phyloP scores from a whole-genome alignment of 2,329 filamentous ascomycete genomes.

The Fusarium oxysporum region DNA sequence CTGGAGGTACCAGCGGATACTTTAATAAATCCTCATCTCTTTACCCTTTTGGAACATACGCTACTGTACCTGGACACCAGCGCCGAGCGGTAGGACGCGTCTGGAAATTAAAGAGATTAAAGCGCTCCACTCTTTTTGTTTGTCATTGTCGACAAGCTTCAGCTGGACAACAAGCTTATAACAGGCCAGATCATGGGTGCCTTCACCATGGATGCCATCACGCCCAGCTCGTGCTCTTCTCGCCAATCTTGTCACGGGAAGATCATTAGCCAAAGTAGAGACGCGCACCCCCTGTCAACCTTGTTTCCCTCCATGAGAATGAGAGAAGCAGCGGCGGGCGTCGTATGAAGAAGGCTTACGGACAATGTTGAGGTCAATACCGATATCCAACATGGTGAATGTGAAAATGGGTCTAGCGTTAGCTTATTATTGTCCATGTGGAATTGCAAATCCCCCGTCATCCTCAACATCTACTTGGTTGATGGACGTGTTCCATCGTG shows the following conservation, averaged over 20 bases:
- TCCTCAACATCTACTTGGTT: neutral
- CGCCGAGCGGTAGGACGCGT: slow-evolving; percentile 33
- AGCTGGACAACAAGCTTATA: slow-evolving; percentile 14
- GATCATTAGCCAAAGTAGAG: slow-evolving; percentile 40
- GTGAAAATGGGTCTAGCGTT: slow-evolving; percentile 1
- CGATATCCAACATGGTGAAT: neutral
- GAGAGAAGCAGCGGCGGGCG: slow-evolving; percentile 12
- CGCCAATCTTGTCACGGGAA: slow-evolving; percentile 46
- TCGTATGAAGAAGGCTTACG: neutral
- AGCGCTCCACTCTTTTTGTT: slow-evolving; percentile 34
- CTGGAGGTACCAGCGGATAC: slow-evolving; percentile 30
- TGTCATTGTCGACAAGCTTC: slow-evolving; percentile 6
- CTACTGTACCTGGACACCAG: slow-evolving; percentile 25
- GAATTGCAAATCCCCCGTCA: slow-evolving; percentile 28
- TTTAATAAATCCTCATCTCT: neutral
- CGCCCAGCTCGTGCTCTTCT: slow-evolving; percentile 33
- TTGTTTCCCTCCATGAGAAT: slow-evolving; percentile 15
- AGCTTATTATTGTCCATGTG: slow-evolving; percentile 7
- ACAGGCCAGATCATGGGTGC: neutral
- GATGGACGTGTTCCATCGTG: neutral
- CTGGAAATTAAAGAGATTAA: slow-evolving; percentile 45
- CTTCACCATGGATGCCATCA: slow-evolving; percentile 13
- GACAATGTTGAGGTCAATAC: neutral
- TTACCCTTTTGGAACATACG: slow-evolving; percentile 28
- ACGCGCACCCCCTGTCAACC: slow-evolving; percentile 33